These are phyloP conservation scores for Fonsecaea monophora DNA, from an alignment of 2,329 filamentous ascomycete species.

Conservation along the genomic window DNA sequence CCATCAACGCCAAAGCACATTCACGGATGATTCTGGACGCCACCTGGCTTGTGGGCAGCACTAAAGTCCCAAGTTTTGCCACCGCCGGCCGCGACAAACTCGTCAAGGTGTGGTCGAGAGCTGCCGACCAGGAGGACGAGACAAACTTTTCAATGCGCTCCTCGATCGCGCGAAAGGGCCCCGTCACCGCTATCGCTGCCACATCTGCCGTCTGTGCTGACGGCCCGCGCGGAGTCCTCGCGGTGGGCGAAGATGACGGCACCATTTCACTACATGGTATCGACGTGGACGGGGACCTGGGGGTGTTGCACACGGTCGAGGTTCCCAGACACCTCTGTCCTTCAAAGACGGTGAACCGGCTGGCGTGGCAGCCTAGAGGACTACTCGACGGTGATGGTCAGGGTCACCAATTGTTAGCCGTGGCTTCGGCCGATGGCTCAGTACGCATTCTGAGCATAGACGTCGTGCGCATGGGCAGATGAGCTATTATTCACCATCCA, in stretches of 20 bases:
- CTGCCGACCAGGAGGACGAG: conserved; percentile 28
- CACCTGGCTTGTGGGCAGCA: conserved; percentile 72
- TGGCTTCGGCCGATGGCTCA: conserved; percentile 7
- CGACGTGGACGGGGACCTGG: conserved; percentile 26
- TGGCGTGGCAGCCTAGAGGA: conserved; percentile 69
- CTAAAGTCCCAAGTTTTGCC: conserved; percentile 66
- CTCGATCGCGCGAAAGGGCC: conserved; percentile 61
- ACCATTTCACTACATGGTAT: conserved; percentile 53
- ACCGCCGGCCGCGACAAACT: conserved; percentile 90
- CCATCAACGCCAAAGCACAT: conserved; percentile 82
- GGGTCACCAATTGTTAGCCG: not conserved
- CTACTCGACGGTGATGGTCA: conserved; percentile 22
- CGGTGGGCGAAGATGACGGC: conserved; percentile 57
- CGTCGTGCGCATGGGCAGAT: not conserved
- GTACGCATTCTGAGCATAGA: conserved; percentile 5
- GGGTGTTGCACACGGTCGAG: conserved; percentile 40
- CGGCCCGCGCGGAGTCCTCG: conserved; percentile 48
- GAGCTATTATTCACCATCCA: not conserved
- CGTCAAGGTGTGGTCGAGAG: conserved; percentile 72
- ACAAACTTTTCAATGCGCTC: conserved; percentile 60
- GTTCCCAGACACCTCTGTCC: conserved; percentile 54
- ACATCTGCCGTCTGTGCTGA: conserved; percentile 43
- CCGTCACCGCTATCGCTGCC: conserved; percentile 77
- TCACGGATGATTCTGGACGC: conserved; percentile 89
- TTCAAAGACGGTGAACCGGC: conserved; percentile 69